Evolutionary conservation across 768 basidiomycete species (phyloP), one percentile per base, ranked within the genome.

Genomic region (Hirschioporus abietinus): DNA sequence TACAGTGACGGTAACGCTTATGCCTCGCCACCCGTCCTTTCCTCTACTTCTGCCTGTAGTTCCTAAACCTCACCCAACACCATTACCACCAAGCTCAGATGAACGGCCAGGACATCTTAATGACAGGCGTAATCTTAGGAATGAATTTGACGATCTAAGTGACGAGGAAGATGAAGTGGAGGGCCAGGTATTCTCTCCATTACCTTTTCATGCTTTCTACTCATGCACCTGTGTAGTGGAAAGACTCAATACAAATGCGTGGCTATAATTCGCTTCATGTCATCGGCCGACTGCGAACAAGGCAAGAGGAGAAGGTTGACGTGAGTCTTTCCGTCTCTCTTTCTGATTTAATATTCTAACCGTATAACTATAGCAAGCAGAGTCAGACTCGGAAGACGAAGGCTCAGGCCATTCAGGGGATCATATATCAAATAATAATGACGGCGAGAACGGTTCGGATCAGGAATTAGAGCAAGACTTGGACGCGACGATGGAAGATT

Each of bases 151-250:
- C 62, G 91, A 94, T 71, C 76, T 94, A 68, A 92, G 90, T 67
- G 92, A 93, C 66, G 92, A 93, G 74, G 92, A 93, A 76, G 84
- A 81, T 64, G 90, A 93, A 70, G 73, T 93, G n/a, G 92, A 93
- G 67, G 89, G 90, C 59, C 80, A 86, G 70, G 92, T 90, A 72
- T 69, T 85, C 78, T 35, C 35, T 17, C 35, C 34, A 35, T 25
- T 42, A 60, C 58, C 9, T 35, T 26, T 58, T 34, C 20, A 35
- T 70, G 35, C 36, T 20, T 9, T 65, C 24, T 52, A 15, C 58
- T 61, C 20, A 64, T 35, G 20, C 65, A 1, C 58, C 52, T 58
- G 64, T 61, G 63, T 72, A 92, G 90, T 64, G 66, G 36, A 88
- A 84, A 68, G 67, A 80, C 34, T 77, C 78, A 65, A 84, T 93